Evolutionary conservation across 169 alveolate species (phyloP).

Genomic region (Plasmodium sp.): DNA sequence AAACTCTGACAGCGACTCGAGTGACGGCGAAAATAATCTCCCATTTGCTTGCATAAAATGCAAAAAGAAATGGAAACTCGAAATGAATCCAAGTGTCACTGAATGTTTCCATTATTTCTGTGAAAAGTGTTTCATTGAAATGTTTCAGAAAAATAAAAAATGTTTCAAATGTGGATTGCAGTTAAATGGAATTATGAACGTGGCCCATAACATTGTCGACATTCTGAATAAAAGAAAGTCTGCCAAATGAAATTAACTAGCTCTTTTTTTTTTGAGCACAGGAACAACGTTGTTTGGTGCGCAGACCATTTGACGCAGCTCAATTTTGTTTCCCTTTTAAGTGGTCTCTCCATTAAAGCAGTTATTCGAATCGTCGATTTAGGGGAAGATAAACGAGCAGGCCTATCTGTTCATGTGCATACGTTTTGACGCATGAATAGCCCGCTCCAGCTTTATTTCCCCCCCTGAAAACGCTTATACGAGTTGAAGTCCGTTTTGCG

Average conservation of each 20-base stretch:
- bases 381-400: neutral
- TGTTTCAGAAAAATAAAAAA: constrained; percentile 85
- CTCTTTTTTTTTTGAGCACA: neutral
- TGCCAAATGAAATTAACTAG: neutral
- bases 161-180: constrained; percentile 90
- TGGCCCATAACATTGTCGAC: constrained; percentile 81
- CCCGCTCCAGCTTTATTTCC: neutral
- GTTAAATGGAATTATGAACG: constrained; percentile 92
- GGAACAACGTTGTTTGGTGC: neutral
- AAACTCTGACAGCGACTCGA: constrained; percentile 28
- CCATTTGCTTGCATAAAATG: constrained; percentile 90
- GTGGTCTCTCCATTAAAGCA: neutral
- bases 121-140: constrained; percentile 92
- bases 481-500: neutral
- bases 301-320: neutral
- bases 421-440: neutral
- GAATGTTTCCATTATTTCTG: constrained; percentile 95
- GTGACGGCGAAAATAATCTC: constrained; percentile 73
- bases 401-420: neutral
- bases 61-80: constrained; percentile 84
- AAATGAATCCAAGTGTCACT: constrained; percentile 92
- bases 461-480: neutral
- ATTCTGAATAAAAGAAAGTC: constrained; percentile 73
- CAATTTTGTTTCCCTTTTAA: neutral
- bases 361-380: neutral